Conservation (phyloP, 148 eudicot species). For the Dysphania ambrosioides region DNA sequence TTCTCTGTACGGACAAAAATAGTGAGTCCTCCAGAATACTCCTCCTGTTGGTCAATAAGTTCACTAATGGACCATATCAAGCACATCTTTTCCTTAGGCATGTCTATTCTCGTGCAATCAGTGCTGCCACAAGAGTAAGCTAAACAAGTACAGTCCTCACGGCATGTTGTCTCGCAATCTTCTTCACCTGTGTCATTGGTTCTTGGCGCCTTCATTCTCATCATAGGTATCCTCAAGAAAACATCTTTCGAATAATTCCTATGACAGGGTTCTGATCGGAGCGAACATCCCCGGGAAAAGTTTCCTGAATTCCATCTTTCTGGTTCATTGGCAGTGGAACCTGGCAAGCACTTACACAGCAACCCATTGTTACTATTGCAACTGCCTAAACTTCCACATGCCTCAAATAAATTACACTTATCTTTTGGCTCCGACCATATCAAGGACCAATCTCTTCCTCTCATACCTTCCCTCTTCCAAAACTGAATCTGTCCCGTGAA, state of each 20-base stretch:
- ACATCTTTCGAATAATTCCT: background rate
- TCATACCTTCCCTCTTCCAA: conserved; percentile 5
- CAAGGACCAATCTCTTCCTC: conserved; percentile 17
- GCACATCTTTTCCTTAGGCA: background rate
- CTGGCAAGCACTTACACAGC: conserved; percentile 29
- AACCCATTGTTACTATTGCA: conserved; percentile 16
- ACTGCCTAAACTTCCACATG: conserved; percentile 16
- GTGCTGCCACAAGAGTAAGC: conserved; percentile 23
- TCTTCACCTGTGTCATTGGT: background rate
- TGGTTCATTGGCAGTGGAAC: conserved; percentile 1
- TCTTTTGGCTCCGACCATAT: conserved; percentile 21
- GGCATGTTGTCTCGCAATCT: background rate
- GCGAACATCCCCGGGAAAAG: conserved; percentile 11
- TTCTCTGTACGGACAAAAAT: conserved; percentile 18
- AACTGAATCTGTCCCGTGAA: conserved; percentile 36
- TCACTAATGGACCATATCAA: conserved; percentile 25
- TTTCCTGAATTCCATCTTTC: background rate
- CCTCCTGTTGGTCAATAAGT: conserved; percentile 26
- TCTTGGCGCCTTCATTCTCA: too few species aligned
- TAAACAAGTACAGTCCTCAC: background rate
- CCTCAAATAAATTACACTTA: conserved; percentile 4
- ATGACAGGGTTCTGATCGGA: background rate
- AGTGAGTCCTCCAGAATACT: conserved; percentile 16
- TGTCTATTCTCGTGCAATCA: background rate
- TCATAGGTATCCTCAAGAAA: background rate